phyloP scores from a whole-genome alignment of 1,139 yeast genomes.

The Protomyces inundatus region DNA sequence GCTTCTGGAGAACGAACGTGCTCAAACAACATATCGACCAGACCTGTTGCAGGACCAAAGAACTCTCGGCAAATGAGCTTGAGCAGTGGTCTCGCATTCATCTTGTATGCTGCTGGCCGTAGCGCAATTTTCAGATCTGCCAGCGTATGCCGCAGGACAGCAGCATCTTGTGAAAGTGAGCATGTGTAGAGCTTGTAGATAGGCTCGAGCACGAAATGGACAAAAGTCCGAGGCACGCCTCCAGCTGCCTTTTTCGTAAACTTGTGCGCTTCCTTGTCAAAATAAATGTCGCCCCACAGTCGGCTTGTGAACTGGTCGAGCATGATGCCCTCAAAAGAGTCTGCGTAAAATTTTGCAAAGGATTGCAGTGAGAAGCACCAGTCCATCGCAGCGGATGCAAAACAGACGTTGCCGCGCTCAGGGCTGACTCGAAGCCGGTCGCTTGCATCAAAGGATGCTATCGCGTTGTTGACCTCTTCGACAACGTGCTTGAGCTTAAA shows the following conservation, averaged over 20 bases:
- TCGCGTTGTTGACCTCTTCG: slow-evolving; percentile 57
- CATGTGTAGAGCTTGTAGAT: slow-evolving; percentile 59
- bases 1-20: slow-evolving; percentile 46
- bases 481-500: slow-evolving; percentile 58
- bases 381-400: slow-evolving; percentile 61
- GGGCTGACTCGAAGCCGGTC: slow-evolving; percentile 48
- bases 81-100: slow-evolving; percentile 58
- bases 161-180: slow-evolving; percentile 52
- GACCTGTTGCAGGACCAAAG: slow-evolving; percentile 51
- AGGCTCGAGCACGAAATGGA: slow-evolving; percentile 68
- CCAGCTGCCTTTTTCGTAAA: slow-evolving; percentile 44
- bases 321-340: slow-evolving; percentile 40
- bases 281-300: slow-evolving; percentile 76
- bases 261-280: slow-evolving; percentile 43
- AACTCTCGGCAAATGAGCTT: slow-evolving; percentile 51
- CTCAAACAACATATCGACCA: slow-evolving; percentile 49
- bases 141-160: slow-evolving; percentile 44
- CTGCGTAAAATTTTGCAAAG: slow-evolving; percentile 55
- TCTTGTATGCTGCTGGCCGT: slow-evolving; percentile 36
- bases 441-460: slow-evolving; percentile 41
- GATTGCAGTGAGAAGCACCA: slow-evolving; percentile 62
- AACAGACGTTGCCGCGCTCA: slow-evolving; percentile 57
- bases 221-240: slow-evolving; percentile 51
- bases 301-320: slow-evolving; percentile 47
- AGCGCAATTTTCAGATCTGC: slow-evolving; percentile 40